Evolutionary conservation across 2,329 filamentous ascomycete genomes (phyloP), one percentile per base, ranked within the genome.

Genomic region (Grosmannia clavigera): DNA sequence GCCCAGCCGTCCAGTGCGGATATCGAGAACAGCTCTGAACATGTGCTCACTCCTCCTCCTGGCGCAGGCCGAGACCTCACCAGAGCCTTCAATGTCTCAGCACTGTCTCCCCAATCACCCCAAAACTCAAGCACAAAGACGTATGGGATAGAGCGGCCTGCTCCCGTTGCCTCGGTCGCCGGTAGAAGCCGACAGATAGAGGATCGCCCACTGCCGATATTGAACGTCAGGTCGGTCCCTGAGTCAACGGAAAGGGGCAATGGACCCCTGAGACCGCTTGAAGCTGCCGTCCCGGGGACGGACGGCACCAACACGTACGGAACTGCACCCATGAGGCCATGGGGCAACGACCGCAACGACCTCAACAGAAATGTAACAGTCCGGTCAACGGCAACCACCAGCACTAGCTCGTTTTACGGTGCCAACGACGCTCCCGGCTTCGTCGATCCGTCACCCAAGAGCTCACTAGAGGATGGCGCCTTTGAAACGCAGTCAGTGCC

Each of bases 311-410:
- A 68, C 62, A 67, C 70, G 60, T 67, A 68, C 61, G 72, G 67
- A 60, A 68, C 69, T n/a, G 65, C 65, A 2, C n/a, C 9, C 12
- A 31, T 25, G 14, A 12, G 29, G 10, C 19, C 29, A 14, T 11
- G 16, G 10, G 52, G 70, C 68, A 55, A 69, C 12, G 12, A 67
- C 48, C 71, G 73, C 60, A 73, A 69, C 12, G 12, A 67, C 48
- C 71, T 73, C 60, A 73, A 73, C 29, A 67, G 68, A 72, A 76
- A 62, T 74, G 79, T 53, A 75, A 75, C 64, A 82, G 80, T 65
- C 75, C 79, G 80, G 61, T 81, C 80, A 0, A 83, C 80, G 3
- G 75, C 76, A 10, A 75, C 76, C 52, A 83, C 81, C 7, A 83
- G 80, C 65, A 75, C 77, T 50, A 84, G 80, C 68, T 82, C 81